These are phyloP conservation scores for Pelargonium australe DNA, from an alignment of 441 rosid genomes.

Conservation along the genomic window DNA sequence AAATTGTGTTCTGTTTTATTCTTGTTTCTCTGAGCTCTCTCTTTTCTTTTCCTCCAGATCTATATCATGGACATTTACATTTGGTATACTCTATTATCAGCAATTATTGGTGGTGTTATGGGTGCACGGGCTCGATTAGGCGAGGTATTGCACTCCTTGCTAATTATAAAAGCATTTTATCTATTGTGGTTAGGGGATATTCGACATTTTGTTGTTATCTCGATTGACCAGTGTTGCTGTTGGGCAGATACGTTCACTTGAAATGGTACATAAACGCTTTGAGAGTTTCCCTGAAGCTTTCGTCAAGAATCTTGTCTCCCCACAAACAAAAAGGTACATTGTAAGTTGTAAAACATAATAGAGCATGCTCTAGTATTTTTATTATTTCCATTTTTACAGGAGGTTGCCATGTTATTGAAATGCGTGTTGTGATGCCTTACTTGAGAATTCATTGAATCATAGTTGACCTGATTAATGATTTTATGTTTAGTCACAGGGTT, in stretches of 20 bases:
- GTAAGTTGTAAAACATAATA: slow-evolving; percentile 8
- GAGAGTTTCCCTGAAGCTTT: slow-evolving; percentile 97
- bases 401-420: no score
- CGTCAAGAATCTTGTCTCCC: slow-evolving; percentile 76
- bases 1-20: slow-evolving; percentile 2
- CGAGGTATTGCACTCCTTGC: slow-evolving; percentile 52
- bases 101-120: slow-evolving; percentile 97
- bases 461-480: no score
- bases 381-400: no score
- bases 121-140: slow-evolving; percentile 98
- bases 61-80: slow-evolving; percentile 93
- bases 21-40: neutral
- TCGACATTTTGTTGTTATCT: neutral
- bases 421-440: no score
- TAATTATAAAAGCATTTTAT: neutral
- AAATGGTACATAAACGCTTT: slow-evolving; percentile 97
- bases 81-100: slow-evolving; percentile 91
- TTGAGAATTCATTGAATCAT: no score
- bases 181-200: neutral
- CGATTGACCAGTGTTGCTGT: slow-evolving; percentile 14
- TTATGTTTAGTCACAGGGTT: no score
- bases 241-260: slow-evolving; percentile 80
- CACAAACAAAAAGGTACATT: slow-evolving; percentile 52
- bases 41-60: slow-evolving; percentile 39
- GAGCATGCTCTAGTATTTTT: no score